These are phyloP conservation scores for Globisporangium nodosum DNA, from an alignment of 352 stramenopile species.

Conservation along the genomic window DNA sequence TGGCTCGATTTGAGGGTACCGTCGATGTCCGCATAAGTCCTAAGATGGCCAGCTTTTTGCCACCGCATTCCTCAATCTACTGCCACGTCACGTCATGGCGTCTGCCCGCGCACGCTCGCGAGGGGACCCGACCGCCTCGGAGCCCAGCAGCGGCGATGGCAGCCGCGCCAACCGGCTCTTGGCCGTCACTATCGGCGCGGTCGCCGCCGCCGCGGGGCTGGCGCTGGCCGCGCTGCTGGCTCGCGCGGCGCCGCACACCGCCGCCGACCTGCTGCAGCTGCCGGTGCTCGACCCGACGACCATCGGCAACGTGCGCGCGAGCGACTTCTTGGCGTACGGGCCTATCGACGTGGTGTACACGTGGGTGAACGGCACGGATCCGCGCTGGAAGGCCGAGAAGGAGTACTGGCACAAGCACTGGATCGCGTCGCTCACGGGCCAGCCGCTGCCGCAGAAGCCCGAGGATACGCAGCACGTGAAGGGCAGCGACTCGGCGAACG, in stretches of 20 bases:
- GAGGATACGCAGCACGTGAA: slow-evolving; percentile 40
- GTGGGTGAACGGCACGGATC: slow-evolving; percentile 95
- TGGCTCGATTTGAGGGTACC: too few species aligned
- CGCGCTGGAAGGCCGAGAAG: slow-evolving; percentile 88
- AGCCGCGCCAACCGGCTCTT: not conserved
- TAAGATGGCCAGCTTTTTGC: not conserved
- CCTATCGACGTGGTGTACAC: slow-evolving; percentile 96
- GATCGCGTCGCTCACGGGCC: slow-evolving; percentile 78
- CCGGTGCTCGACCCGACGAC: slow-evolving; percentile 25
- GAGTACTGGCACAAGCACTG: slow-evolving; percentile 87
- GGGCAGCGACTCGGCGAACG: slow-evolving; percentile 65
- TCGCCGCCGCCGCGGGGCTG: slow-evolving; percentile 1
- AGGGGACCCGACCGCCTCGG: not conserved
- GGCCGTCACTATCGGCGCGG: not conserved
- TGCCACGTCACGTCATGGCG: slow-evolving; percentile 6
- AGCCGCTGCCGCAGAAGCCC: slow-evolving; percentile 56
- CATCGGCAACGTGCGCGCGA: slow-evolving; percentile 55
- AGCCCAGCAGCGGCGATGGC: not conserved
- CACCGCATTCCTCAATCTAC: not conserved
- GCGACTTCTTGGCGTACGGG: slow-evolving; percentile 62
- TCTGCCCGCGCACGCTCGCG: slow-evolving; percentile 15
- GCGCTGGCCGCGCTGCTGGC: slow-evolving; percentile 9
- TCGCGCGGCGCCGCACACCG: slow-evolving; percentile 1
- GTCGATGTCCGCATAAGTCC: too few species aligned
- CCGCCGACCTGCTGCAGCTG: slow-evolving; percentile 7